Conservation (phyloP, 257 asterid species). For the Anisodus tanguticus region DNA sequence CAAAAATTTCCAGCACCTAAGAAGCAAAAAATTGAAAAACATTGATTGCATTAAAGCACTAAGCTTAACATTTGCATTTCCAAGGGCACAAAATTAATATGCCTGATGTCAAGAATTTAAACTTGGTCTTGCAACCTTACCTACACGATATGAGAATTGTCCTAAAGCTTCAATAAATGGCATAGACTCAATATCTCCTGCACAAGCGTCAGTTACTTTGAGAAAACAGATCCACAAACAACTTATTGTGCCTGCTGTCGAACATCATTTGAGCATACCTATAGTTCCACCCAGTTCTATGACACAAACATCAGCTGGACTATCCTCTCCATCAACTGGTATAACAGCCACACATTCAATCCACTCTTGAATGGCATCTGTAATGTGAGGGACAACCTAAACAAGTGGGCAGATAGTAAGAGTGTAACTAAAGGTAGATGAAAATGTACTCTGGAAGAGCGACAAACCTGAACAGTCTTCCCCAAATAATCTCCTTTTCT, state of each 20-base stretch:
- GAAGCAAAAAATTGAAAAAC: conserved; percentile 24
- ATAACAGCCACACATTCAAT: conserved; percentile 73
- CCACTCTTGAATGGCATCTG: conserved; percentile 89
- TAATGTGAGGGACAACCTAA: conserved; percentile 86
- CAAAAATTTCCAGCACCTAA: conserved; percentile 79
- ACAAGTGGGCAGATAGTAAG: conserved; percentile 31
- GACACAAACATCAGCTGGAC: conserved; percentile 87
- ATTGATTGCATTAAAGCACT: neutral
- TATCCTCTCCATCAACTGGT: conserved; percentile 78
- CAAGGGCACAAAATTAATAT: conserved; percentile 6
- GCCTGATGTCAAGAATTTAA: neutral
- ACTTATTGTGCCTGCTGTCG: neutral
- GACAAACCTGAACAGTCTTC: conserved; percentile 68
- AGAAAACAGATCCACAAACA: neutral
- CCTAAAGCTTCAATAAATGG: conserved; percentile 86
- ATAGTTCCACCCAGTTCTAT: conserved; percentile 85
- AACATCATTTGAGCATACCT: conserved; percentile 47
- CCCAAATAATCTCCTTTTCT: conserved; percentile 82
- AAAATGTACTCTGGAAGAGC: conserved; percentile 23
- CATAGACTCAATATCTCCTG: conserved; percentile 86
- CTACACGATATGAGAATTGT: conserved; percentile 81
- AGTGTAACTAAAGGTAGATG: conserved; percentile 28
- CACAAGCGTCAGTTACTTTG: conserved; percentile 33
- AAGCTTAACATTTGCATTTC: neutral
- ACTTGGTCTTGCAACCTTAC: conserved; percentile 41